phyloP scores from a whole-genome alignment of 1,284 basidiomycete genomes.

The Ceratobasidium sp. region DNA sequence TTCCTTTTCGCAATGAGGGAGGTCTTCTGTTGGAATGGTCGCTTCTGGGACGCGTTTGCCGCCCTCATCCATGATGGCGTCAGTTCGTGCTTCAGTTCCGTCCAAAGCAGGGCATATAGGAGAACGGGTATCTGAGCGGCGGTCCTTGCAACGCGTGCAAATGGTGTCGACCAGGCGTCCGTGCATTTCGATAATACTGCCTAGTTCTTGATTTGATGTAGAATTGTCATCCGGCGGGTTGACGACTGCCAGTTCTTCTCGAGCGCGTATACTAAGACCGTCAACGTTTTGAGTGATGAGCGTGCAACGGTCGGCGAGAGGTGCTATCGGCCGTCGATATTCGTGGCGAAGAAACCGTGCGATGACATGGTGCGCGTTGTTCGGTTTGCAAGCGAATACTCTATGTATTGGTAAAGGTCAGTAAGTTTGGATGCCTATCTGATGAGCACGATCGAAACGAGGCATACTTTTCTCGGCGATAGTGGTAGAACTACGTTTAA shows the following conservation, averaged over 20 bases:
- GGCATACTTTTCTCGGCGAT: slow-evolving; percentile 66
- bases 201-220: slow-evolving; percentile 41
- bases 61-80: slow-evolving; percentile 32
- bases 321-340: slow-evolving; percentile 54
- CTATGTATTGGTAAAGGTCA: slow-evolving; percentile 57
- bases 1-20: slow-evolving; percentile 66
- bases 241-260: neutral
- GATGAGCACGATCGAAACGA: slow-evolving; percentile 3
- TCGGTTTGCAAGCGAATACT: slow-evolving; percentile 66
- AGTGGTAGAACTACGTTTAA: slow-evolving; percentile 68
- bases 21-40: slow-evolving; percentile 62
- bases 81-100: slow-evolving; percentile 64
- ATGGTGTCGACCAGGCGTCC: slow-evolving; percentile 70
- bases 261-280: slow-evolving; percentile 66
- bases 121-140: slow-evolving; percentile 61
- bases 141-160: slow-evolving; percentile 67
- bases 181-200: slow-evolving; percentile 74
- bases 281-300: slow-evolving; percentile 79
- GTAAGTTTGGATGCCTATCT: neutral
- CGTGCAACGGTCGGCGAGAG: slow-evolving; percentile 58
- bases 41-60: slow-evolving; percentile 54
- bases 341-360: slow-evolving; percentile 64
- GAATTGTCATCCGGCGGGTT: slow-evolving; percentile 43
- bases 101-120: slow-evolving; percentile 68
- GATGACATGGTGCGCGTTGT: slow-evolving; percentile 70